A percentile compares a stretch with the other conserved stretches of the same genome.
These are phyloP conservation scores for Fagus sylvatica DNA, from an alignment of 306 rosid species.

Conservation along the genomic window DNA sequence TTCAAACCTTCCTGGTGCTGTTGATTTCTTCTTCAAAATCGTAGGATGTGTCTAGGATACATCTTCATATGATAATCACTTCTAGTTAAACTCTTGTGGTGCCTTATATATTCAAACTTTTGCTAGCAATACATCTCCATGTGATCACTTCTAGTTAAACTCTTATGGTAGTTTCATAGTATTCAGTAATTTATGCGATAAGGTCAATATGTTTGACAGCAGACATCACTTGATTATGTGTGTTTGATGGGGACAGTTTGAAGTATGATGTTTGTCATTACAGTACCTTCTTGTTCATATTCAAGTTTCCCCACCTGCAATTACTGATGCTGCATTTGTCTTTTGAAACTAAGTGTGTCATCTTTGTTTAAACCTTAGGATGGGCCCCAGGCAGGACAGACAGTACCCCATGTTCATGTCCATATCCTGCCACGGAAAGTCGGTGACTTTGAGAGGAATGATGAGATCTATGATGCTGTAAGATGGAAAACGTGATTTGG, in stretches of 20 bases:
- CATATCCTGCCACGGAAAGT: constrained; percentile 75
- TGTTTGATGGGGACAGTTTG: neutral
- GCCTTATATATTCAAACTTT: neutral
- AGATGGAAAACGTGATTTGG: neutral
- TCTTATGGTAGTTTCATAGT: neutral
- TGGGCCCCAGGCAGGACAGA: constrained; percentile 93
- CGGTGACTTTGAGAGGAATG: constrained; percentile 82
- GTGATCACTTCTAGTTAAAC: neutral
- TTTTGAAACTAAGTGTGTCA: constrained; percentile 13
- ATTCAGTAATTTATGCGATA: neutral
- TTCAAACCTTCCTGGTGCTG: neutral
- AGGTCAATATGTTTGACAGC: neutral
- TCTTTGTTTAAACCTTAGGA: constrained; percentile 54
- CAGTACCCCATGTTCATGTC: constrained; percentile 91
- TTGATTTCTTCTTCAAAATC: neutral
- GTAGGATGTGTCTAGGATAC: neutral
- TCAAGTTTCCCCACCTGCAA: constrained; percentile 3
- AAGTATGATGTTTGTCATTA: neutral
- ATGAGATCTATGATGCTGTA: constrained; percentile 88
- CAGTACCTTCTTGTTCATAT: neutral
- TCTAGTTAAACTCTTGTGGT: neutral
- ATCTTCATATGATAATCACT: neutral
- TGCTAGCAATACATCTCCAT: neutral
- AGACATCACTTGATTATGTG: neutral
- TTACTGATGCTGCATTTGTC: neutral